Conservation (phyloP, 768 basidiomycete genomes). For the Imleria badia region DNA sequence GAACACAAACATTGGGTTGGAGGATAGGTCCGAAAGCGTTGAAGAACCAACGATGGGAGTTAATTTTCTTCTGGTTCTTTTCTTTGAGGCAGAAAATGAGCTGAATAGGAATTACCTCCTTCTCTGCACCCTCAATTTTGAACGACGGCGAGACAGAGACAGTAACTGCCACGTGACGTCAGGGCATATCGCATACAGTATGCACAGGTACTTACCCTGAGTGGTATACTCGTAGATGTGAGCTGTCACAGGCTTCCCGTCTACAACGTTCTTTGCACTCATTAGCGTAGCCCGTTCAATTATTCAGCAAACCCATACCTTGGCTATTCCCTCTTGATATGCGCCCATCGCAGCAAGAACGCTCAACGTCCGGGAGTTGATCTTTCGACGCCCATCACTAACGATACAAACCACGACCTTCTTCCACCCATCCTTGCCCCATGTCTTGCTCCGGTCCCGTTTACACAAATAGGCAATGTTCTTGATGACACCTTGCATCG, state of each 20-base stretch:
- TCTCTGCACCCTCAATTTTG: slow-evolving; percentile 78
- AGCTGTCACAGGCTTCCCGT: slow-evolving; percentile 78
- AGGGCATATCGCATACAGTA: background rate
- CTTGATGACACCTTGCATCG: slow-evolving; percentile 96
- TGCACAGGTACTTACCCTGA: slow-evolving; percentile 52
- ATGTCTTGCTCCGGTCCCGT: slow-evolving; percentile 85
- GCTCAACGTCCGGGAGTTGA: slow-evolving; percentile 78
- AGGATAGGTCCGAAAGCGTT: slow-evolving; percentile 81
- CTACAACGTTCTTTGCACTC: slow-evolving; percentile 60
- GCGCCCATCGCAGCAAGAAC: slow-evolving; percentile 92
- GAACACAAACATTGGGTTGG: slow-evolving; percentile 89
- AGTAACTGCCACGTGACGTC: slow-evolving; percentile 29
- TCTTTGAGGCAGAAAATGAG: slow-evolving; percentile 91
- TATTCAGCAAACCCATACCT: slow-evolving; percentile 44
- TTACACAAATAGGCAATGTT: slow-evolving; percentile 89
- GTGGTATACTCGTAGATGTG: slow-evolving; percentile 96
- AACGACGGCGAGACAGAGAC: slow-evolving; percentile 81
- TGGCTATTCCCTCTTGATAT: slow-evolving; percentile 93
- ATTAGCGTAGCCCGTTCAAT: slow-evolving; percentile 3
- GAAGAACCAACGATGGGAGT: slow-evolving; percentile 95
- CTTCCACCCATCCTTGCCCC: slow-evolving; percentile 98
- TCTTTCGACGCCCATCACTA: slow-evolving; percentile 81
- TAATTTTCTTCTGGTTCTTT: slow-evolving; percentile 95
- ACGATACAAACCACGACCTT: slow-evolving; percentile 95
- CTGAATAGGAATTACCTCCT: slow-evolving; percentile 85